Percentiles rank a stretch among this genome's conserved stretches.
Conservation (phyloP, 2,329 filamentous ascomycete species). For the Helotiales sp. region DNA sequence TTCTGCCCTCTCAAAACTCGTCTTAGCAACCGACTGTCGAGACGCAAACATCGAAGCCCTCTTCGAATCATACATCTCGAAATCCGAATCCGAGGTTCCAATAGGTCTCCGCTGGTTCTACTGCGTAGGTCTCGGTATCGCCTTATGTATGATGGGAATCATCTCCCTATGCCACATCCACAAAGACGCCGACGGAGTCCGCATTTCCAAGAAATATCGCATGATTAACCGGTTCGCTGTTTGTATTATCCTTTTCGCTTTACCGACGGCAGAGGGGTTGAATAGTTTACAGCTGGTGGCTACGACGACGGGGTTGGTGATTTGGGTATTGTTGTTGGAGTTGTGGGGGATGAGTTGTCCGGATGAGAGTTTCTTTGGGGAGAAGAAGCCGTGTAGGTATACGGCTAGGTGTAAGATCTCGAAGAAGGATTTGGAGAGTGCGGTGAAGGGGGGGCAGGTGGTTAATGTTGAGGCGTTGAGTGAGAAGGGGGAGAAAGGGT, state of each 20-base stretch:
- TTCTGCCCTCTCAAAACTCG: conserved; percentile 57
- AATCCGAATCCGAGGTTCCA: conserved; percentile 51
- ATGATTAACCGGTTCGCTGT: conserved; percentile 51
- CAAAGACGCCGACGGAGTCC: conserved; percentile 46
- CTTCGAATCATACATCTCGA: conserved; percentile 49
- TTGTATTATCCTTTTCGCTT: conserved; percentile 52
- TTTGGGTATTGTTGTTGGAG: conserved; percentile 49
- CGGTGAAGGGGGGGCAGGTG: conserved; percentile 22
- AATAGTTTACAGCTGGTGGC: conserved; percentile 47
- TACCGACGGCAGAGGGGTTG: conserved; percentile 50
- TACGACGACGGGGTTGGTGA: conserved; percentile 44
- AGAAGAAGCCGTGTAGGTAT: conserved; percentile 41
- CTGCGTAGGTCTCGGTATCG: conserved; percentile 59
- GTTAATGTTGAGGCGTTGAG: conserved; percentile 24
- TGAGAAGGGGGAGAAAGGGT: conserved; percentile 23
- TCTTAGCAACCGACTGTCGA: conserved; percentile 55
- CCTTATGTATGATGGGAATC: conserved; percentile 51
- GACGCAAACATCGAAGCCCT: conserved; percentile 49
- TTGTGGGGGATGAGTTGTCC: conserved; percentile 49
- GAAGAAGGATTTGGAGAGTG: conserved; percentile 38
- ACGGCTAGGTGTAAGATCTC: conserved; percentile 42
- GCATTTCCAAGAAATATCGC: conserved; percentile 48
- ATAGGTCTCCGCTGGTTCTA: conserved; percentile 62
- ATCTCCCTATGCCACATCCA: conserved; percentile 53
- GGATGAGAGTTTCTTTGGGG: conserved; percentile 45